These are phyloP conservation scores for Hortiboletus campestris DNA, from an alignment of 768 basidiomycete species.

Conservation along the genomic window DNA sequence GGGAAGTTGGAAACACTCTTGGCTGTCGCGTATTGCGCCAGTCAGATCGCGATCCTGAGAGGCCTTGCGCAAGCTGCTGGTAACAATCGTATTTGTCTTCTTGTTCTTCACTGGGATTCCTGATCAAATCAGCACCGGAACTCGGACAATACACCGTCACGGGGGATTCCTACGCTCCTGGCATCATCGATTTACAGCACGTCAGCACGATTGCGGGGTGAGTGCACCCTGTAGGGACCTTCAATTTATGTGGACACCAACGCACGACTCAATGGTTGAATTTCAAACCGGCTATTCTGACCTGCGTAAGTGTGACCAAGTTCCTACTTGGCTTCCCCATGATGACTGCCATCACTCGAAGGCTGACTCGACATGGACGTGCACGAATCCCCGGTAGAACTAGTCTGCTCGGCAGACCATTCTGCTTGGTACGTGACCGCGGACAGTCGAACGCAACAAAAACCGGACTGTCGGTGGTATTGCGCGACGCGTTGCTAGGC, in stretches of 20 bases:
- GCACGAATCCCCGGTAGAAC: too few relatives aligned
- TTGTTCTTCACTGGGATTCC: not conserved
- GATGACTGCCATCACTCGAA: too few relatives aligned
- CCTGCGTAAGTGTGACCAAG: too few relatives aligned
- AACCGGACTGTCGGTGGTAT: not conserved
- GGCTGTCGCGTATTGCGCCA: conserved; percentile 24
- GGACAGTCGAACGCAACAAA: not conserved
- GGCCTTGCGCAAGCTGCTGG: conserved; percentile 38
- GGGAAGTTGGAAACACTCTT: not conserved
- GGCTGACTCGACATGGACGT: too few relatives aligned
- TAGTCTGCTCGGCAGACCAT: not conserved
- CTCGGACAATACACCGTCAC: conserved; percentile 31
- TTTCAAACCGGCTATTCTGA: too few relatives aligned
- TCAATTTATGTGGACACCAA: too few relatives aligned
- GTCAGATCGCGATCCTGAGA: conserved; percentile 38
- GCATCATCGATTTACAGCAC: too few relatives aligned
- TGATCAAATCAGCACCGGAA: conserved; percentile 19
- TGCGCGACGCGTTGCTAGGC: too few relatives aligned
- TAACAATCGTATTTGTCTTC: conserved; percentile 6
- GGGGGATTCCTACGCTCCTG: conserved; percentile 39
- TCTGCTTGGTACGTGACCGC: not conserved
- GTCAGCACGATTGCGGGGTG: too few relatives aligned
- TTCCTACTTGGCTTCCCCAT: too few relatives aligned
- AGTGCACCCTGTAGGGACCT: too few relatives aligned
- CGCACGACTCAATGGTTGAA: too few relatives aligned